These are phyloP conservation scores for Acer saccharum DNA, from an alignment of 345 rosid genomes.

Conservation along the genomic window DNA sequence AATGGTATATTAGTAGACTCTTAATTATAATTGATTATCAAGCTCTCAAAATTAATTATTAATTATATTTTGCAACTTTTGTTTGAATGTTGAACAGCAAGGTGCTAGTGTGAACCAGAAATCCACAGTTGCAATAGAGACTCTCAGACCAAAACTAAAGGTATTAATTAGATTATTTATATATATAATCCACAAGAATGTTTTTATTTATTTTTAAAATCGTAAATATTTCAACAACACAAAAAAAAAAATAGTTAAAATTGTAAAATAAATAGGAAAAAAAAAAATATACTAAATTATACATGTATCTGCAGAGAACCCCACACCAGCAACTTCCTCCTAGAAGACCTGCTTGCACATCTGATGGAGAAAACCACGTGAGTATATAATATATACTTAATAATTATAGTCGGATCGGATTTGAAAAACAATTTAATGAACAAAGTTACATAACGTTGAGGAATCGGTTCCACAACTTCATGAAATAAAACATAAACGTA, in stretches of 20 bases:
- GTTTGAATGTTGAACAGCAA: conserved; percentile 51
- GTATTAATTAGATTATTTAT: conserved; percentile 23
- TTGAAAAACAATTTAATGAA: too few species aligned
- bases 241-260: too few species aligned
- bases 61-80: not conserved
- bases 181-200: not conserved
- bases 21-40: too few species aligned
- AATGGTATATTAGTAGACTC: not conserved
- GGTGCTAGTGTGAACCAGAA: conserved; percentile 53
- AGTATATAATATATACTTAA: not conserved
- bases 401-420: too few species aligned
- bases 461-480: too few species aligned
- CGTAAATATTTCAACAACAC: not conserved
- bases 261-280: too few species aligned
- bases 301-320: conserved; percentile 50
- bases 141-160: conserved; percentile 70
- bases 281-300: not conserved
- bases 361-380: conserved; percentile 48
- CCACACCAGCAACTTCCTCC: conserved; percentile 78
- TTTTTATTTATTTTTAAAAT: not conserved
- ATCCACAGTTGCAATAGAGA: conserved; percentile 56
- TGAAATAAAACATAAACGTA: not conserved
- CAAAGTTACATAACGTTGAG: too few species aligned
- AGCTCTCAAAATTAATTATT: not conserved
- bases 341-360: conserved; percentile 63